Base-by-base conservation (phyloP, 2,329 filamentous ascomycete species). In the Aquanectria penicillioides region DNA sequence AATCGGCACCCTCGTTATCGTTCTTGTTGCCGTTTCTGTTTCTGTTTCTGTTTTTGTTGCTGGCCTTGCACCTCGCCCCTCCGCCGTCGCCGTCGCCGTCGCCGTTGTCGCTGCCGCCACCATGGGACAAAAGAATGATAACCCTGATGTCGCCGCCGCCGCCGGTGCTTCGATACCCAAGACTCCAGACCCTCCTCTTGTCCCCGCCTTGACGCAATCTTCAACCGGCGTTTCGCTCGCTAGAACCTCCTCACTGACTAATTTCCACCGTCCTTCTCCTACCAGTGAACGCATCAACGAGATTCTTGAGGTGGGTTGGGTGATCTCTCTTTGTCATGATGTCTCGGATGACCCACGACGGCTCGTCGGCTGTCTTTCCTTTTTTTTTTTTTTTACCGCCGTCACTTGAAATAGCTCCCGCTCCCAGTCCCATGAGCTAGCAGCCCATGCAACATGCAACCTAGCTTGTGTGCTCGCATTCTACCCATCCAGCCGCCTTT, bases 291-390 rank as follows among this genome's bases (percentile, higher is more conserved):
- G 79, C 49, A 74, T 83, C 62, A 74, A 76, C 59, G 76, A 77
- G 57, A 81, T 83, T 52, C 74, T 83, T 55, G 76, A 83, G 76
- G 80, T 82, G 70, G 67, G 78, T 63, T 26, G 23, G n/a, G 25
- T 70, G n/a, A n/a, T n/a, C n/a, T n/a, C n/a, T n/a, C n/a, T n/a
- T n/a, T n/a, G n/a, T 31, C 15, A n/a, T 23, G 36, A 17, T 53
- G 41, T 48, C 41, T 47, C 34, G 28, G 18, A 48, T 20, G 49
- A 44, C 22, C 49, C 38, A 37, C 13, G 38, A 44, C 31, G 23
- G 17, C 15, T 20, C 23, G 28, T 37, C 11, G n/a, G 34, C 43
- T 20, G 26, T 5, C 18, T 18, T 13, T 28, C 12, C 18, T 25
- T 17, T 12, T 40, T 28, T 44, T 44, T 34, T 28, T 18, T 33